Conservation (phyloP, 345 rosid genomes). For the Lumnitzera racemosa region DNA sequence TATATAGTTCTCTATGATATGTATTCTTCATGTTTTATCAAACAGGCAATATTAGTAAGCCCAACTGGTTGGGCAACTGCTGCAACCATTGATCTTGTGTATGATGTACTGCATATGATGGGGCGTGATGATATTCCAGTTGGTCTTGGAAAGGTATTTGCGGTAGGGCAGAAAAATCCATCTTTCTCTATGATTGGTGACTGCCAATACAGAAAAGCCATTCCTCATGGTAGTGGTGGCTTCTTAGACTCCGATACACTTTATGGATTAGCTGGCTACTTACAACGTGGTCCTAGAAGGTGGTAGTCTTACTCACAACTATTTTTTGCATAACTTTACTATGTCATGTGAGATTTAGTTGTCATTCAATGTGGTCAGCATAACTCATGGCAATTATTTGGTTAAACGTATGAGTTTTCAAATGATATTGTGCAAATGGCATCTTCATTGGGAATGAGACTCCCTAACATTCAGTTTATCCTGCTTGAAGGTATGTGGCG, state of each 20-base stretch:
- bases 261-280: conserved; percentile 60
- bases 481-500: conserved; percentile 46
- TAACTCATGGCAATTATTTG: no score
- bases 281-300: conserved; percentile 78
- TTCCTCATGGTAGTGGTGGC: conserved; percentile 76
- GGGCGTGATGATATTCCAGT: conserved; percentile 82
- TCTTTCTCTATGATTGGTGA: conserved; percentile 44
- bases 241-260: conserved; percentile 74
- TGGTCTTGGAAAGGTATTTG: conserved; percentile 64
- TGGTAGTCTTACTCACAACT: background rate
- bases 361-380: no score
- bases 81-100: conserved; percentile 65
- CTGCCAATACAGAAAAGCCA: conserved; percentile 53
- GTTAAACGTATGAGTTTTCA: no score
- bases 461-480: no score
- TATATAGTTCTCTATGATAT: background rate
- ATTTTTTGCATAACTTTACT: no score
- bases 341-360: no score
- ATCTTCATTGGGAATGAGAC: no score
- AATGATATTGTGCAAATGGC: no score
- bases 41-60: conserved; percentile 60
- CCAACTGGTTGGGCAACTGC: conserved; percentile 89
- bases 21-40: background rate
- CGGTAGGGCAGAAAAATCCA: conserved; percentile 51
- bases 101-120: conserved; percentile 88